These are phyloP conservation scores for Ustilago loliicola DNA, from an alignment of 1,284 basidiomycete species.

Conservation along the genomic window DNA sequence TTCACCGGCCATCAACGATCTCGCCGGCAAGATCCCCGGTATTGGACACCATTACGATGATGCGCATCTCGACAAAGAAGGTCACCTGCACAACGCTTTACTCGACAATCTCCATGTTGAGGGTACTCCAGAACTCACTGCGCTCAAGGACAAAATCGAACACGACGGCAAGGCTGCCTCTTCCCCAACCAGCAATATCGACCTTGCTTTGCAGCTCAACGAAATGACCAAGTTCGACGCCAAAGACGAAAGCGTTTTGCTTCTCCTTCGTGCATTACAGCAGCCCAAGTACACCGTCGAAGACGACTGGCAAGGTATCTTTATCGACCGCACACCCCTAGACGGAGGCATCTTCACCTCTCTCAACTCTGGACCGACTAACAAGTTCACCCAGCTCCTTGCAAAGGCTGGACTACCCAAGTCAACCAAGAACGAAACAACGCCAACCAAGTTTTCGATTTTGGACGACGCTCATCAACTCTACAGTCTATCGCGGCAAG, in stretches of 20 bases:
- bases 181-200: neutral
- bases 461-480: conserved; percentile 32
- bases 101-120: conserved; percentile 35
- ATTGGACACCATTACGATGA: conserved; percentile 21
- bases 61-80: conserved; percentile 29
- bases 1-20: conserved; percentile 34
- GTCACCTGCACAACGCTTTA: conserved; percentile 37
- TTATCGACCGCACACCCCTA: conserved; percentile 25
- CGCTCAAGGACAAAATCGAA: conserved; percentile 30
- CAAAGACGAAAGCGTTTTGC: conserved; percentile 39
- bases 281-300: conserved; percentile 22
- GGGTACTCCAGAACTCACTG: conserved; percentile 24
- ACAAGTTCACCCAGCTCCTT: conserved; percentile 49
- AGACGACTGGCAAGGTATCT: conserved; percentile 41
- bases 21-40: conserved; percentile 27
- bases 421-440: neutral
- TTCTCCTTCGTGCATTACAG: conserved; percentile 42
- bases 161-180: conserved; percentile 2
- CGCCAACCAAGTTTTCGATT: conserved; percentile 20
- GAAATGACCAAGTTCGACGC: conserved; percentile 32
- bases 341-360: conserved; percentile 14
- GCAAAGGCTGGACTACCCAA: conserved; percentile 33
- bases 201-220: conserved; percentile 21
- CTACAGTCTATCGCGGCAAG: conserved; percentile 34
- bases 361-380: conserved; percentile 30